A percentile compares a stretch with the other conserved stretches of the same genome.
phyloP scores from a whole-genome alignment of 768 basidiomycete species.

The Phanerochaete sordida region DNA sequence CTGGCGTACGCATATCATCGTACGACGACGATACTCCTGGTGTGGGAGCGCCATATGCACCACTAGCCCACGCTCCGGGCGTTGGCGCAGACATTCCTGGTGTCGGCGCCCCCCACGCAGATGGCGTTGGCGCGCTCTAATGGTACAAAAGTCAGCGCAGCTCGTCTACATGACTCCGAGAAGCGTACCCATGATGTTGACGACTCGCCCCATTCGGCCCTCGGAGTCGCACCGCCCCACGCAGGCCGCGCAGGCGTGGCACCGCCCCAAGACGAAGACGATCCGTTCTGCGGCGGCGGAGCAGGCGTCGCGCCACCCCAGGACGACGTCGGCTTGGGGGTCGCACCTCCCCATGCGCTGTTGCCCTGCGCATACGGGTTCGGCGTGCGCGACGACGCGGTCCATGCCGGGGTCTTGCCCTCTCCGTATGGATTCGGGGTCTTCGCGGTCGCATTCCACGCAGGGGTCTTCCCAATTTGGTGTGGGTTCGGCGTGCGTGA shows the following conservation, averaged over 20 bases:
- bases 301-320: conserved; percentile 13
- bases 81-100: conserved; percentile 24
- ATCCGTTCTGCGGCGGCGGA: neutral
- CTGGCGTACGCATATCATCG: conserved; percentile 1
- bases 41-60: conserved; percentile 38
- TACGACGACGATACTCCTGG: conserved; percentile 28
- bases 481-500: conserved; percentile 54
- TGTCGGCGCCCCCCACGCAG: conserved; percentile 18
- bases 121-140: conserved; percentile 12
- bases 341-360: conserved; percentile 16
- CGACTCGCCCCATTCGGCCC: conserved; percentile 21
- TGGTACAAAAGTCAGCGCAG: neutral
- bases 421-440: conserved; percentile 48
- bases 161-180: neutral
- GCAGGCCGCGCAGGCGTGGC: conserved; percentile 23
- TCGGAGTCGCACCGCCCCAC: conserved; percentile 13
- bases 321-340: conserved; percentile 13
- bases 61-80: conserved; percentile 21
- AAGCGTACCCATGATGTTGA: conserved; percentile 14
- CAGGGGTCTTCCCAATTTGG: conserved; percentile 25
- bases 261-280: conserved; percentile 16
- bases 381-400: conserved; percentile 43
- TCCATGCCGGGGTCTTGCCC: conserved; percentile 50
- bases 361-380: conserved; percentile 34
- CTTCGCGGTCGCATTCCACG: conserved; percentile 31